Percentiles rank a stretch among this genome's conserved stretches.
Evolutionary conservation across 148 eudicot species (phyloP).

Genomic region (Nepenthes gracilis): DNA sequence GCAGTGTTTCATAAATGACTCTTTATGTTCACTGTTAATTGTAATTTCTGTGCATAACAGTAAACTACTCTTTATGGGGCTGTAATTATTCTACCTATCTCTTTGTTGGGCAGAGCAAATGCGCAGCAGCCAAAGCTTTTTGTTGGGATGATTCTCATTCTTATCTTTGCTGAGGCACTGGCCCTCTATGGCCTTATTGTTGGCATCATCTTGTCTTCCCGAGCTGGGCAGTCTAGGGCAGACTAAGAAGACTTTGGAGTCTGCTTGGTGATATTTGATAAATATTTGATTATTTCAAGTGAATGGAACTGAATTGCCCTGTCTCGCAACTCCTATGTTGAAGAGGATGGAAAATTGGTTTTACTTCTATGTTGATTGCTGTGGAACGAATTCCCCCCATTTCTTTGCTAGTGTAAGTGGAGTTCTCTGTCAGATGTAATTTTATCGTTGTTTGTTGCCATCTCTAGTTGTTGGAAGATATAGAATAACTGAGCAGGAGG

Average conservation of each 20-base stretch:
- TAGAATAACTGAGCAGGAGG: too few relatives aligned
- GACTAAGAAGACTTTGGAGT: constrained; percentile 16
- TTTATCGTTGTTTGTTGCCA: too few relatives aligned
- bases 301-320: not conserved
- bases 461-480: too few relatives aligned
- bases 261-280: constrained; percentile 5
- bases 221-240: constrained; percentile 52
- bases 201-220: constrained; percentile 45
- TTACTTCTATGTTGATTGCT: too few relatives aligned
- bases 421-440: too few relatives aligned
- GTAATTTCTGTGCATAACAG: not conserved
- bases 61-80: not conserved
- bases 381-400: too few relatives aligned
- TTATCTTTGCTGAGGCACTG: constrained; percentile 48
- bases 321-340: too few relatives aligned
- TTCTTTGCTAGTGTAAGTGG: too few relatives aligned
- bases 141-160: constrained; percentile 52
- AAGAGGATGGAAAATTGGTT: too few relatives aligned
- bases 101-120: constrained; percentile 27
- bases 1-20: too few relatives aligned
- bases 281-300: not conserved
- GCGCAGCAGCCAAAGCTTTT: constrained; percentile 61
- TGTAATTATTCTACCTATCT: not conserved
- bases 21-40: too few relatives aligned
- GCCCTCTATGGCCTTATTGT: constrained; percentile 48